phyloP scores from a whole-genome alignment of 495 filamentous ascomycete genomes.

The Tuber indicum region DNA sequence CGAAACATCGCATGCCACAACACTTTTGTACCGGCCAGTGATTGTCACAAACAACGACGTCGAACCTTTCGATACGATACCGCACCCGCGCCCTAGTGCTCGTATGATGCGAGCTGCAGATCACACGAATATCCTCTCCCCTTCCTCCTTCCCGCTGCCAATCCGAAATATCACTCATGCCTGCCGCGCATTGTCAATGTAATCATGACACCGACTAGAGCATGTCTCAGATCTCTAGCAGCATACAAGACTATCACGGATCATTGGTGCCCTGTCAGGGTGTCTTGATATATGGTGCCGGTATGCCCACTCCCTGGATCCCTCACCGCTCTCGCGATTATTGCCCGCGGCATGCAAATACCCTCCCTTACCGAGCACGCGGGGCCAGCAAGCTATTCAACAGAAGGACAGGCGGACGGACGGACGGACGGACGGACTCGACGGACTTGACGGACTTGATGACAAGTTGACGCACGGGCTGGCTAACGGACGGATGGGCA shows the following conservation, averaged over 20 bases:
- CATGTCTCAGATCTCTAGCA: background rate
- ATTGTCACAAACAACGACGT: background rate
- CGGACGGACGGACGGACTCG: background rate
- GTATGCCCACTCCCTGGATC: background rate
- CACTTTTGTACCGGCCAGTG: background rate
- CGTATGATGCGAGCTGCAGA: background rate
- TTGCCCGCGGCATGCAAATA: background rate
- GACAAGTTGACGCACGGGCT: background rate
- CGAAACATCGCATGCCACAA: conserved; percentile 4
- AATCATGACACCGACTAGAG: background rate
- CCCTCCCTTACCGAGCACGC: background rate
- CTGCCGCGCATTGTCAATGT: background rate
- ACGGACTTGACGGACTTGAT: no score
- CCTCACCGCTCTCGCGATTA: background rate
- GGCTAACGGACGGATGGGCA: background rate
- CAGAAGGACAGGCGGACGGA: background rate
- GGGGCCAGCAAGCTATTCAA: background rate
- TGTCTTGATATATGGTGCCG: background rate
- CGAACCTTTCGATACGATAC: background rate
- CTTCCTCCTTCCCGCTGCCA: background rate
- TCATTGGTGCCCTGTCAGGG: background rate
- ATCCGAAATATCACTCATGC: background rate
- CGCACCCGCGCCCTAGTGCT: background rate
- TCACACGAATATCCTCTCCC: background rate
- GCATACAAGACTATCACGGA: background rate